Evolutionary conservation across 805 yeast genomes (phyloP), one percentile per base, ranked within the genome.

Genomic region (Nakazawaea populi): DNA sequence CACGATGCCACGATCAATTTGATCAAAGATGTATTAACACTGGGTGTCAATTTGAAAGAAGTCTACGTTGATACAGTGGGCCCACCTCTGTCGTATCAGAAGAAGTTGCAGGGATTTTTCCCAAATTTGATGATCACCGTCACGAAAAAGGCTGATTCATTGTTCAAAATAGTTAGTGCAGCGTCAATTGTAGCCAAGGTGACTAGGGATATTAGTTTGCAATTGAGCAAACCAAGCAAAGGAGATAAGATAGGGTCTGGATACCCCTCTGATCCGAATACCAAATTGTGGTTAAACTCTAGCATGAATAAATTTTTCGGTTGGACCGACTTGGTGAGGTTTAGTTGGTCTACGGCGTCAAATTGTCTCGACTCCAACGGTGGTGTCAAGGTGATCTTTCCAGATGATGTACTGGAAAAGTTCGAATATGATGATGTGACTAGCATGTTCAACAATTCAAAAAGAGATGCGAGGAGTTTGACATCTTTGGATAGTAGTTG

Each of bases 151-250:
- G 99, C 99, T 0, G 99, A 94, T 70, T 83, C 97, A 18, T 63
- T 89, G 18, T 94, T 76, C 63, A 97, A 98, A 1, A 83, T 89
- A 49, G 99, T 94, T 6, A 86, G 96, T 63, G 87, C 95, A 1
- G 99, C 99, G 0, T 86, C 96, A 24, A 88, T 94, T 45, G 91
- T 91, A 44, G 99, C 99, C 8, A 94, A 94, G 63, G 99, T 94
- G 6, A 90, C 98, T 0, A 77, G 99, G 61, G 99, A 94, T 64
- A 66, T 79, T 44, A 75, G 79, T 41, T 67, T 87, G 54, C 56
- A 67, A 35, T 59, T 64, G 56, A 70, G 60, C 54, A 66, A 66
- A 46, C 55, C 62, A 55, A 55, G 54, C 12, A 66, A 61, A 38
- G 57, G 73, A 9, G 62, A 58, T 48, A 70, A 67, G 32, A 81